These are phyloP conservation scores for Penicillium sp. DNA, from an alignment of 2,329 filamentous ascomycete species.

Conservation along the genomic window DNA sequence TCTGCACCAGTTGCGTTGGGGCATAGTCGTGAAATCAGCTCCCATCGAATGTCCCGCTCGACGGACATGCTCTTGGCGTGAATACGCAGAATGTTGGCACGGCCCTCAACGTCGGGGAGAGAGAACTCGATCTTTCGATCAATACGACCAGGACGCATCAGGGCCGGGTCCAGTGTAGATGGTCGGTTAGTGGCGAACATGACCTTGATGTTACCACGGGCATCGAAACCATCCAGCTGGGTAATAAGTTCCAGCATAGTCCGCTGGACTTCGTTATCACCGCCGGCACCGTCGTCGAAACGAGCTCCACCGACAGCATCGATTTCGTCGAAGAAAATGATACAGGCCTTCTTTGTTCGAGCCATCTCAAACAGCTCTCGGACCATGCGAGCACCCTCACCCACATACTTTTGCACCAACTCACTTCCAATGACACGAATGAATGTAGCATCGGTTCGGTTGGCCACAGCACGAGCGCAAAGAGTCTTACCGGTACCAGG, in stretches of 20 bases:
- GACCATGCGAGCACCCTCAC: slow-evolving; percentile 97
- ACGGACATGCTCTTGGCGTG: slow-evolving; percentile 99
- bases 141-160: slow-evolving; percentile 96
- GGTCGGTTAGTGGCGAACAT: slow-evolving; percentile 99
- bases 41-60: slow-evolving; percentile 97
- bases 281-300: slow-evolving; percentile 94
- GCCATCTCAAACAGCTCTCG: slow-evolving; percentile 99
- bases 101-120: slow-evolving; percentile 91
- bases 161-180: slow-evolving; percentile 90
- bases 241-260: slow-evolving; percentile 98
- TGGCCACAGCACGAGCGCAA: slow-evolving; percentile 94
- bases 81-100: slow-evolving; percentile 95
- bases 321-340: slow-evolving; percentile 99
- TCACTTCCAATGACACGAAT: slow-evolving; percentile 98
- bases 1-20: slow-evolving; percentile 97
- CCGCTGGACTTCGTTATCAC: slow-evolving; percentile 95
- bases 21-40: slow-evolving; percentile 94
- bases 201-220: slow-evolving; percentile 97
- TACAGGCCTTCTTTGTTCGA: slow-evolving; percentile 98
- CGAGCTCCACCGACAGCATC: slow-evolving; percentile 93
- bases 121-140: slow-evolving; percentile 99
- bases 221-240: slow-evolving; percentile 94
- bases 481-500: slow-evolving; percentile 99
- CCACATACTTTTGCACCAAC: slow-evolving; percentile 97
- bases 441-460: slow-evolving; percentile 96